phyloP scores from a whole-genome alignment of 2,329 filamentous ascomycete genomes.

The Aspergillus floridensis region DNA sequence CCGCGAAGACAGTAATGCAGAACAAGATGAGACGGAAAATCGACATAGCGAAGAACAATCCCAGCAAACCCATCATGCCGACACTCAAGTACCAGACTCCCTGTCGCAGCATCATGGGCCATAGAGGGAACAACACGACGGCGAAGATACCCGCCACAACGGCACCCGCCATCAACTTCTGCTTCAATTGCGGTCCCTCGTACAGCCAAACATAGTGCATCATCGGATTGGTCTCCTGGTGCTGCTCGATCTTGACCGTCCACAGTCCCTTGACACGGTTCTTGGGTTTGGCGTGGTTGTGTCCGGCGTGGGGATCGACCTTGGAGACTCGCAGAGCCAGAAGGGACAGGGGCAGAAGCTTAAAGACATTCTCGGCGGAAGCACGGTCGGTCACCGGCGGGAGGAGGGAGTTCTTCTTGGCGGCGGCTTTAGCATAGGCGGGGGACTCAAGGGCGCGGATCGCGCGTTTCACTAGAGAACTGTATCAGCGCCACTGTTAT shows the following conservation, averaged over 20 bases:
- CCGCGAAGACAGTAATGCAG: slow-evolving; percentile 81
- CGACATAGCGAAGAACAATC: slow-evolving; percentile 94
- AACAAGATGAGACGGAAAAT: slow-evolving; percentile 96
- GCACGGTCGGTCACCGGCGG: slow-evolving; percentile 85
- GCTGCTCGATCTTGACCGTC: slow-evolving; percentile 93
- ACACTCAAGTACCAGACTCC: slow-evolving; percentile 98
- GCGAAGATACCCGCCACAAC: slow-evolving; percentile 81
- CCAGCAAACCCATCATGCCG: slow-evolving; percentile 84
- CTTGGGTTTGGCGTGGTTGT: slow-evolving; percentile 63
- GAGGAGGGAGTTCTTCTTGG: slow-evolving; percentile 83
- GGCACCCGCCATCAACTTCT: slow-evolving; percentile 83
- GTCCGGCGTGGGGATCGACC: slow-evolving; percentile 71
- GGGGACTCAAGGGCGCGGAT: slow-evolving; percentile 85
- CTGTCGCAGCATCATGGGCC: slow-evolving; percentile 85
- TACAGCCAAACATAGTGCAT: slow-evolving; percentile 97
- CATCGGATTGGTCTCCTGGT: slow-evolving; percentile 68
- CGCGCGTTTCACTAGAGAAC: slow-evolving; percentile 78
- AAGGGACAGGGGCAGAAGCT: slow-evolving; percentile 89
- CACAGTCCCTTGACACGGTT: slow-evolving; percentile 95
- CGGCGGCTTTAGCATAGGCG: slow-evolving; percentile 78
- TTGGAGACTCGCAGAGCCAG: slow-evolving; percentile 88
- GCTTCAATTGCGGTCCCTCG: slow-evolving; percentile 90
- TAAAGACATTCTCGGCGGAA: slow-evolving; percentile 89
- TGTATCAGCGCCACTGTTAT: slow-evolving; percentile 5
- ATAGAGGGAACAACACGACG: slow-evolving; percentile 91